Evolutionary conservation across 2,329 filamentous ascomycete genomes (phyloP).

Genomic region (Colletotrichum gloeosporioides): DNA sequence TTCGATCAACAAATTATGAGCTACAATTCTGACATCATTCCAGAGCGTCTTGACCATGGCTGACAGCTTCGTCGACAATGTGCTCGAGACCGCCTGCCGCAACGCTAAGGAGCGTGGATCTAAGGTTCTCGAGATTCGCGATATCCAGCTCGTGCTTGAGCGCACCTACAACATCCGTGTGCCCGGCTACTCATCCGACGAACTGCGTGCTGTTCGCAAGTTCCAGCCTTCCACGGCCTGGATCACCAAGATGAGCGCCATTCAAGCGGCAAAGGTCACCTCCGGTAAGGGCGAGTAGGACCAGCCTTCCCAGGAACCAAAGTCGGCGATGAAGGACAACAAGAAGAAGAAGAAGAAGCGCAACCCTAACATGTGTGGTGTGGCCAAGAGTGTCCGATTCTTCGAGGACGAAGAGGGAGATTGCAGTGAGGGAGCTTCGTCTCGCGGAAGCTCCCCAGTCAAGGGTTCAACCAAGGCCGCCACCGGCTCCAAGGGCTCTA

Average conservation of each 20-base stretch:
- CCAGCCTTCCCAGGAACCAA: background rate
- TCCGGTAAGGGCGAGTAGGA: constrained; percentile 62
- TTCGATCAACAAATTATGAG: background rate
- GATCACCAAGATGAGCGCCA: constrained; percentile 96
- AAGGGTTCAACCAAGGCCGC: background rate
- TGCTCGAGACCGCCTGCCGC: constrained; percentile 85
- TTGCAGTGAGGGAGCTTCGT: background rate
- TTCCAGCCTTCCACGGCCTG: constrained; percentile 86
- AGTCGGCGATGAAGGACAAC: background rate
- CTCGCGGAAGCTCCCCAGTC: background rate
- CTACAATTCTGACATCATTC: constrained; percentile 3
- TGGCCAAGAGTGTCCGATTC: background rate
- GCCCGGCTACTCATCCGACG: constrained; percentile 92
- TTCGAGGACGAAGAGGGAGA: background rate
- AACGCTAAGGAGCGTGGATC: constrained; percentile 93
- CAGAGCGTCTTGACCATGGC: constrained; percentile 88
- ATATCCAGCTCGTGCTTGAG: constrained; percentile 83
- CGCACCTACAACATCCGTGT: constrained; percentile 90
- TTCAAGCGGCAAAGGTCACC: constrained; percentile 90
- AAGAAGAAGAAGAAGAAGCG: background rate
- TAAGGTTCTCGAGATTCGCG: constrained; percentile 87
- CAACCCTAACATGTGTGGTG: background rate
- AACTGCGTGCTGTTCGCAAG: constrained; percentile 92
- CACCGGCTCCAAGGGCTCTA: background rate
- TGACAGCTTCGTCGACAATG: constrained; percentile 93